Base-by-base conservation (phyloP, 352 stramenopile genomes). In the Phytophthora sansomeana region DNA sequence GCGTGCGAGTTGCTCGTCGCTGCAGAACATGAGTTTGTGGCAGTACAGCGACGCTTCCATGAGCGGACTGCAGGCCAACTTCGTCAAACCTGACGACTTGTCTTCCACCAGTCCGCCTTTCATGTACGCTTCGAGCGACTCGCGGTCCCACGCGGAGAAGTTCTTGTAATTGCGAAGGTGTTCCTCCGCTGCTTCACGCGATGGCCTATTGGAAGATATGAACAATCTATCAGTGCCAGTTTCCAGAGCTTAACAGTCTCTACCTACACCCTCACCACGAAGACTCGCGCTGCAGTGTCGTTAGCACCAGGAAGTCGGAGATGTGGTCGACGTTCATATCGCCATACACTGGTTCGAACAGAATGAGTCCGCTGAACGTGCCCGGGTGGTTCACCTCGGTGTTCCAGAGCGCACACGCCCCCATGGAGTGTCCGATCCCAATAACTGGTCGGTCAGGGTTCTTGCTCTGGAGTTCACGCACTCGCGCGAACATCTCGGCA, bases 381-480 rank as follows among this genome's bases (percentile, higher is more conserved):
- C 71, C 74, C 2, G 63, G 74, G 0, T 74, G 21, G 9, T 59
- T 39, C 14, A 73, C 29, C 30, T 82, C 71, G 7, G 53, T 57
- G 11, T 49, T 62, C 74, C 74, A 82, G 16, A 82, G 51, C 6
- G 63, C 60, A n/a, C 51, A 60, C 8, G 58, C 67, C 2, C 74
- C 74, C 67, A 80, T 77, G 0, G 74, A 82, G 36, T 82, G 74
- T 3, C 74, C 71, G 21, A 82, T 65, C 41, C 70, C 74, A 21
- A 82, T 80, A 38, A 80, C 6, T 11, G 26, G 41, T n/a, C 46
- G 24, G 9, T 60, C 55, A n/a, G 65, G 59, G 7, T 70, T 42
- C 17, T 62, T 29, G 8, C 16, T 51, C 35, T 72, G 48, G 8
- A 77, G 26, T 29, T 32, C 21, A 5, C 32, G 32, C 14, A 80